Conservation (phyloP, 805 yeast species). For the Myxozyma nipponensis region DNA sequence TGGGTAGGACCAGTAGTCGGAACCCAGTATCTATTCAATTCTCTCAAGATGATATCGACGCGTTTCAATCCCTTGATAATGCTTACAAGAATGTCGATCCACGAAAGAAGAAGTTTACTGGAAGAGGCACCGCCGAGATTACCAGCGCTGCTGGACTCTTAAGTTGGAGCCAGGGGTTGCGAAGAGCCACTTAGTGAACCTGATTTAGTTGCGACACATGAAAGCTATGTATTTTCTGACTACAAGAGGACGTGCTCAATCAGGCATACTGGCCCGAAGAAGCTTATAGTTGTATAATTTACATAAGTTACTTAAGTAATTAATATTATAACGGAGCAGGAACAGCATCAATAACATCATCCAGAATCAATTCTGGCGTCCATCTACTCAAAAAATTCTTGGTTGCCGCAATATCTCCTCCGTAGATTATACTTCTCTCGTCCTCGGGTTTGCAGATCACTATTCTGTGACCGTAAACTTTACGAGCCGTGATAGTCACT, state of each 20-base stretch:
- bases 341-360: constrained; percentile 49
- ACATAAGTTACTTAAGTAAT: too few species aligned
- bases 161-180: neutral
- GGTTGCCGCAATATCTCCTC: constrained; percentile 48
- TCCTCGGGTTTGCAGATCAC: constrained; percentile 40
- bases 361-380: constrained; percentile 49
- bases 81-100: constrained; percentile 20
- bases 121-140: constrained; percentile 3
- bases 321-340: constrained; percentile 49
- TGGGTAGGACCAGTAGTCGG: constrained; percentile 1
- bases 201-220: too few species aligned
- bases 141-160: neutral
- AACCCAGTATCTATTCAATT: neutral
- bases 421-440: constrained; percentile 54
- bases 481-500: constrained; percentile 49
- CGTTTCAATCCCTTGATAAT: constrained; percentile 16
- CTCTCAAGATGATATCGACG: constrained; percentile 15
- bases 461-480: constrained; percentile 49
- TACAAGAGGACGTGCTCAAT: too few species aligned
- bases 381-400: constrained; percentile 44
- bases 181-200: too few species aligned
- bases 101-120: constrained; percentile 13
- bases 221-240: too few species aligned
- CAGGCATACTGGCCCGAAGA: too few species aligned
- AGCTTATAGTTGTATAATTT: too few species aligned